Conservation (phyloP, 345 rosid genomes). For the Euphorbia lathyris region DNA sequence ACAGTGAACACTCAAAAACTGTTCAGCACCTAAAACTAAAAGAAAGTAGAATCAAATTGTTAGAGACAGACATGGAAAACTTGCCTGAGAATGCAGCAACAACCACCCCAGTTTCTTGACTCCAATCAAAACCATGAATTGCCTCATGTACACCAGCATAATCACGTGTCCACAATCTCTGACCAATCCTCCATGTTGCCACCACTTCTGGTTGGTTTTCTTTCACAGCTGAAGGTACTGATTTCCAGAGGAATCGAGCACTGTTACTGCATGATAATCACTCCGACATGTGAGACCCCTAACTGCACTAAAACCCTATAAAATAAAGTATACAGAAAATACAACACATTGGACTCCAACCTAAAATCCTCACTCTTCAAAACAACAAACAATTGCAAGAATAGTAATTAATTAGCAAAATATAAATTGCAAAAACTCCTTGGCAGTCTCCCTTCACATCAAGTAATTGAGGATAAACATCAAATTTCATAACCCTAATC, state of each 20-base stretch:
- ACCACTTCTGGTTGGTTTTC: slow-evolving; percentile 67
- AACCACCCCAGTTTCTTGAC: slow-evolving; percentile 52
- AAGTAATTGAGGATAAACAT: not conserved
- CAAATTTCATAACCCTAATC: not conserved
- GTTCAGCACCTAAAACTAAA: not conserved
- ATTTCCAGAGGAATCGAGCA: slow-evolving; percentile 79
- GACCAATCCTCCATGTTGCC: slow-evolving; percentile 82
- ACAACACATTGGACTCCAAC: not conserved
- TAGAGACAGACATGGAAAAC: slow-evolving; percentile 1
- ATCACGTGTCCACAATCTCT: slow-evolving; percentile 77
- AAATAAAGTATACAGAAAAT: not conserved
- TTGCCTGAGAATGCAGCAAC: slow-evolving; percentile 72
- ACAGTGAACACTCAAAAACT: not conserved
- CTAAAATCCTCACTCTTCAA: not conserved
- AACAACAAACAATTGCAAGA: not conserved
- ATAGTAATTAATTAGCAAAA: not conserved
- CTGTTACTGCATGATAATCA: slow-evolving; percentile 51
- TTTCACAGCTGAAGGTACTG: slow-evolving; percentile 59
- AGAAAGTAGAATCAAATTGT: not conserved
- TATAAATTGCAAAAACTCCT: not conserved
- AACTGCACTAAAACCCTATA: not conserved
- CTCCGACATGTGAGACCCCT: not conserved
- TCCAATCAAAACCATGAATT: slow-evolving; percentile 70
- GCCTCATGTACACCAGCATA: slow-evolving; percentile 76
- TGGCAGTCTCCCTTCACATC: not conserved